Evolutionary conservation across 2,329 filamentous ascomycete species (phyloP).

Genomic region (Colletotrichum sp.): DNA sequence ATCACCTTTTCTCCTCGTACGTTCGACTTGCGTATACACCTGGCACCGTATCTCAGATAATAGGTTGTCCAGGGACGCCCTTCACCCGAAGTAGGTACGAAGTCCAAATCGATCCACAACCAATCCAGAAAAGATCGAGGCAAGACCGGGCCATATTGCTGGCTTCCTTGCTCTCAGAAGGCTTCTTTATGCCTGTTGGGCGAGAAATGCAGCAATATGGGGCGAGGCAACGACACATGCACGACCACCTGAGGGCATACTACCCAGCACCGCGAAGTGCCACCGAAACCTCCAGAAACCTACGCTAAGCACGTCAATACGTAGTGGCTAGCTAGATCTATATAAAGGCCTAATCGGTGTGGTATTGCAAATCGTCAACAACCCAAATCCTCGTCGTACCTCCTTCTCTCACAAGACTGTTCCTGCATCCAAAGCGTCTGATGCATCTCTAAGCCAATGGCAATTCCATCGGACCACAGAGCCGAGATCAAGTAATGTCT

Average conservation of each 20-base stretch:
- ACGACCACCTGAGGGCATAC: not conserved
- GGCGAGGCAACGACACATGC: not conserved
- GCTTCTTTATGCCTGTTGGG: no score
- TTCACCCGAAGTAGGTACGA: not conserved
- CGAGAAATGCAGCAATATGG: not conserved
- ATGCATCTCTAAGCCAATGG: not conserved
- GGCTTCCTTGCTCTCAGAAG: no score
- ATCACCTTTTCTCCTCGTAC: accelerated
- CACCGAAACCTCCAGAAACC: not conserved
- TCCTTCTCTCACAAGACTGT: no score
- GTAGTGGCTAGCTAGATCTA: accelerated
- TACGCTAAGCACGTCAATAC: not conserved
- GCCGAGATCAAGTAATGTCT: not conserved
- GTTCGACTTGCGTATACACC: accelerated
- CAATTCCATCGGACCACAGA: accelerated
- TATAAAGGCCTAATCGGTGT: not conserved
- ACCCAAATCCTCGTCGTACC: not conserved
- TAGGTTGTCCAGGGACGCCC: not conserved
- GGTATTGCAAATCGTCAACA: not conserved
- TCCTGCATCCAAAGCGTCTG: not conserved
- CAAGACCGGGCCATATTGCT: no score
- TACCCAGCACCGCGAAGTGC: not conserved
- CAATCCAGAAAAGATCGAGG: no score
- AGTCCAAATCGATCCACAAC: no score
- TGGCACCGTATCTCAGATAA: not conserved